Evolutionary conservation across 805 yeast genomes (phyloP).

Genomic region (Wickerhamomyces silvicola): DNA sequence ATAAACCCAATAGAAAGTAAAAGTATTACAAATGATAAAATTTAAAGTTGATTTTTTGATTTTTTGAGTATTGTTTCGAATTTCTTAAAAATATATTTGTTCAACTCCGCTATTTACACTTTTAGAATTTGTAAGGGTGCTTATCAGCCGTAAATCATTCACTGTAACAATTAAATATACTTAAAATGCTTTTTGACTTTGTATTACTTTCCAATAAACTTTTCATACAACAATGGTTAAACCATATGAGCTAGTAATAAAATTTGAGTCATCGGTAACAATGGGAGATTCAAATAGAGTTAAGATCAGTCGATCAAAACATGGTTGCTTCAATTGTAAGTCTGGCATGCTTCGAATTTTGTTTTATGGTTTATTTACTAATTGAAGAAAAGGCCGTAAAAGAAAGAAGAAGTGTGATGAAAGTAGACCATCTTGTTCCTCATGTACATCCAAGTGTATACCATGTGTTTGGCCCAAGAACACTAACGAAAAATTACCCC

Average conservation of each 20-base stretch:
- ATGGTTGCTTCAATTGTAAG: constrained; percentile 19
- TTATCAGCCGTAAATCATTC: too few relatives aligned
- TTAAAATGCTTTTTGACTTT: too few relatives aligned
- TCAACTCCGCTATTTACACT: too few relatives aligned
- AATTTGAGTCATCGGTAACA: constrained; percentile 1
- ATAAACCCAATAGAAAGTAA: too few relatives aligned
- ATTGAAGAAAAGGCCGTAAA: constrained; percentile 34
- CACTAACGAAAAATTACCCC: constrained; percentile 12
- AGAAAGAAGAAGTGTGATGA: constrained; percentile 64
- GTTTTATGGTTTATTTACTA: neutral
- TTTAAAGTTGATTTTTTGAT: too few relatives aligned
- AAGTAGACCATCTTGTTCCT: constrained; percentile 33
- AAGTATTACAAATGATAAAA: too few relatives aligned
- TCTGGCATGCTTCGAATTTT: neutral
- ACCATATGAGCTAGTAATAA: constrained; percentile 10
- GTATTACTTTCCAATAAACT: neutral
- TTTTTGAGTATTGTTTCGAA: too few relatives aligned
- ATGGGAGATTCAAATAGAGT: neutral
- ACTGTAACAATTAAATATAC: too few relatives aligned
- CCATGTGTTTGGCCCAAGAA: constrained; percentile 22
- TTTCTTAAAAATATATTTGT: too few relatives aligned
- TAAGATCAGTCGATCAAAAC: constrained; percentile 10
- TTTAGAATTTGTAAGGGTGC: too few relatives aligned
- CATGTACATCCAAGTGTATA: constrained; percentile 31
- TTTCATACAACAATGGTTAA: neutral